Conservation (phyloP, 1,284 basidiomycete genomes). For the Pseudomicrostroma phylloplanum region DNA sequence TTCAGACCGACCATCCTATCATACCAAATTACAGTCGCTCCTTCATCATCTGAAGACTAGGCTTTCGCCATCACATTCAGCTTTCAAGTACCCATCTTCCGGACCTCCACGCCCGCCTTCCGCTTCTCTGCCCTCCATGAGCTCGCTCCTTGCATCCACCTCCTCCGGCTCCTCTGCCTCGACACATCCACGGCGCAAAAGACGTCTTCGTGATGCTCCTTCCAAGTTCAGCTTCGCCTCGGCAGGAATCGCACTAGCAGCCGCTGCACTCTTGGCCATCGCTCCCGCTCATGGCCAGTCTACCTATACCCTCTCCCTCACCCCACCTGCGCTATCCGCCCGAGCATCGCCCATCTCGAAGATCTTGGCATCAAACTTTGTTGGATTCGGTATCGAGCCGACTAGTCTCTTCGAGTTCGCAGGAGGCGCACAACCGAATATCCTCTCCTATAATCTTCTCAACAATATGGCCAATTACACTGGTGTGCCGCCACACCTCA, state of each 20-base stretch:
- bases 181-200: too few species aligned
- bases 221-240: not conserved
- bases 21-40: too few species aligned
- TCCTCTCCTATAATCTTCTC: constrained; percentile 31
- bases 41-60: too few species aligned
- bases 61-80: too few species aligned
- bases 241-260: not conserved
- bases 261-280: not conserved
- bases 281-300: not conserved
- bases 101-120: too few species aligned
- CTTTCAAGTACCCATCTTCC: too few species aligned
- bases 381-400: constrained; percentile 39
- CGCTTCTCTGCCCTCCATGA: too few species aligned
- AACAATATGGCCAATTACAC: constrained; percentile 33
- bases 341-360: constrained; percentile 18
- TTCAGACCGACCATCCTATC: too few species aligned
- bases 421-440: constrained; percentile 22
- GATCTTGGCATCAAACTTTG: constrained; percentile 29
- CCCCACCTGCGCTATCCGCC: not conserved
- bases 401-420: constrained; percentile 31
- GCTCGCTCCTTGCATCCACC: too few species aligned
- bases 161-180: too few species aligned
- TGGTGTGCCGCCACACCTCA: constrained; percentile 31
- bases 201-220: too few species aligned
- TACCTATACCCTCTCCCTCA: not conserved